Evolutionary conservation across 1,139 yeast species (phyloP).

Genomic region (Scheffersomyces illinoinensis): DNA sequence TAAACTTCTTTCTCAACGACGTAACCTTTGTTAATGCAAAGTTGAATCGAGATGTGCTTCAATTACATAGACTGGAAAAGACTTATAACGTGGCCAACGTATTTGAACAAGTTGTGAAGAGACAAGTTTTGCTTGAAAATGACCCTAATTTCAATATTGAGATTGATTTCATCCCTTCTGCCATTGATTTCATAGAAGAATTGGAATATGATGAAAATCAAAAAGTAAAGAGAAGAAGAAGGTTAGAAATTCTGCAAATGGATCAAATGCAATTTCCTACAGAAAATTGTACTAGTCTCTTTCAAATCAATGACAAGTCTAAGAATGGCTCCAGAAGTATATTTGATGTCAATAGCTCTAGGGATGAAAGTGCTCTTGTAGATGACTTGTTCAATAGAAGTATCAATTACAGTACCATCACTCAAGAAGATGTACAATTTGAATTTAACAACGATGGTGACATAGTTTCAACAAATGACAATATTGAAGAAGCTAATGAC

Average conservation of each 20-base stretch:
- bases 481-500: not conserved
- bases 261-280: slow-evolving; percentile 12
- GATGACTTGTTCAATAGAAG: not conserved
- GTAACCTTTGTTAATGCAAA: slow-evolving; percentile 24
- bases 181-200: slow-evolving; percentile 6
- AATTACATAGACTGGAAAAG: not conserved
- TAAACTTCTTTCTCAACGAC: slow-evolving; percentile 45
- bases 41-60: slow-evolving; percentile 20
- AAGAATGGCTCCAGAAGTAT: not conserved
- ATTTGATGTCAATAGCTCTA: not conserved
- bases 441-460: slow-evolving; percentile 8
- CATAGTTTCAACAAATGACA: slow-evolving; percentile 1
- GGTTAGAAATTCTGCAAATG: slow-evolving; percentile 12
- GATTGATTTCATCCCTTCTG: slow-evolving; percentile 24
- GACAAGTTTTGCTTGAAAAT: slow-evolving; percentile 26
- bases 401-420: not conserved
- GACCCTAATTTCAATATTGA: slow-evolving; percentile 44
- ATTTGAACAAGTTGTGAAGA: not conserved
- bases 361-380: not conserved
- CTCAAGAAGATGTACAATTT: slow-evolving; percentile 3
- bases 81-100: not conserved
- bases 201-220: slow-evolving; percentile 5
- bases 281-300: not conserved
- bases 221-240: slow-evolving; percentile 12
- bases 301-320: not conserved